phyloP scores from a whole-genome alignment of 1,284 basidiomycete species.

The Moniliophthora roreri region DNA sequence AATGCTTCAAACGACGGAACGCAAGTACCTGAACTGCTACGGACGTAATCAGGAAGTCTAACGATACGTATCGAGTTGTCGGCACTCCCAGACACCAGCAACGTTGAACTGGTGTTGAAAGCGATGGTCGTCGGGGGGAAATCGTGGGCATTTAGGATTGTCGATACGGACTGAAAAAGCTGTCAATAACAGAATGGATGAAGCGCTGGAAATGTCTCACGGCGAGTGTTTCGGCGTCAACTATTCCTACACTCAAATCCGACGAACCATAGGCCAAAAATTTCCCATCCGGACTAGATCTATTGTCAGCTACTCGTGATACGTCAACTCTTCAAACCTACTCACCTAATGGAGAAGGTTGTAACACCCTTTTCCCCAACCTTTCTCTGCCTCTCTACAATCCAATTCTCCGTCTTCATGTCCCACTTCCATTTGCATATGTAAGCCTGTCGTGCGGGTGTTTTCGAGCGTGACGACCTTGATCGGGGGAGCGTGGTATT shows the following conservation, averaged over 20 bases:
- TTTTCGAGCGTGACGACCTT: slow-evolving; percentile 50
- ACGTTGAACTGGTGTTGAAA: slow-evolving; percentile 80
- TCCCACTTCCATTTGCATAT: slow-evolving; percentile 53
- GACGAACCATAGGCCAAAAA: slow-evolving; percentile 87
- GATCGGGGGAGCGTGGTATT: slow-evolving; percentile 66
- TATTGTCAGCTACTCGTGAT: slow-evolving; percentile 32
- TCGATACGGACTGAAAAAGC: slow-evolving; percentile 69
- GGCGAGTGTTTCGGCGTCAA: slow-evolving; percentile 79
- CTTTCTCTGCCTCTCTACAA: slow-evolving; percentile 57
- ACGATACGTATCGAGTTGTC: slow-evolving; percentile 89
- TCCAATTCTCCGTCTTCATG: slow-evolving; percentile 52
- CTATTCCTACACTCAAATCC: slow-evolving; percentile 82
- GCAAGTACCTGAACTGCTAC: slow-evolving; percentile 51
- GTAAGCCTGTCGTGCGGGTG: slow-evolving; percentile 56
- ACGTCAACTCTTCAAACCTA: slow-evolving; percentile 11
- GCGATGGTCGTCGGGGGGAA: slow-evolving; percentile 90
- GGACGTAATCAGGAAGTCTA: slow-evolving; percentile 60
- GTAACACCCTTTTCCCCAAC: slow-evolving; percentile 81
- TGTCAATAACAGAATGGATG: neutral
- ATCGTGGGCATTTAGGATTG: slow-evolving; percentile 92
- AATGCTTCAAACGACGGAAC: neutral
- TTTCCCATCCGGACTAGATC: slow-evolving; percentile 79
- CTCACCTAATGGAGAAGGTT: slow-evolving; percentile 83
- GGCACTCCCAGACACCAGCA: slow-evolving; percentile 92
- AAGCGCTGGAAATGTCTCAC: slow-evolving; percentile 45